phyloP scores from a whole-genome alignment of 768 basidiomycete genomes.

The Scleroderma bovista region DNA sequence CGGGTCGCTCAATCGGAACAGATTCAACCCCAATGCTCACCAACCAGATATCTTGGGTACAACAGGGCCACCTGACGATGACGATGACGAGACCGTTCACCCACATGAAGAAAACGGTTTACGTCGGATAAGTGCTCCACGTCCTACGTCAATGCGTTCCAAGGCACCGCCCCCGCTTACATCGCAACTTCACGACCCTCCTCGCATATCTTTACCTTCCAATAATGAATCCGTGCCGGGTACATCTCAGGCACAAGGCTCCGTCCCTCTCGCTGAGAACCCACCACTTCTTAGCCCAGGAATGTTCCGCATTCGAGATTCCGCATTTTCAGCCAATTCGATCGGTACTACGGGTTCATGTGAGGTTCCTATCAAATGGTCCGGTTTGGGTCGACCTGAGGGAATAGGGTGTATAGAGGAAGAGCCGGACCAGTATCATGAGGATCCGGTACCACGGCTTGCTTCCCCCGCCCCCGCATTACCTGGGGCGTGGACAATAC shows the following conservation, averaged over 20 bases:
- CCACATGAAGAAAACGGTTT: slow-evolving; percentile 13
- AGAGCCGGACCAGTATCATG: slow-evolving; percentile 25
- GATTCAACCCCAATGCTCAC: slow-evolving; percentile 18
- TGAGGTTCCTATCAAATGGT: slow-evolving; percentile 61
- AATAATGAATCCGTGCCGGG: slow-evolving; percentile 10
- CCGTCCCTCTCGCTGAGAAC: slow-evolving; percentile 18
- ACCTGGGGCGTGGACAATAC: slow-evolving; percentile 52
- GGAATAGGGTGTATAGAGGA: slow-evolving; percentile 35
- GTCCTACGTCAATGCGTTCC: slow-evolving; percentile 32
- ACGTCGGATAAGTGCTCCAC: slow-evolving; percentile 22
- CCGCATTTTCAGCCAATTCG: slow-evolving; percentile 49
- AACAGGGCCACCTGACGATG: slow-evolving; percentile 5
- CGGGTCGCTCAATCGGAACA: slow-evolving; percentile 35
- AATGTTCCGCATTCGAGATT: slow-evolving; percentile 56
- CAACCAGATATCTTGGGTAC: slow-evolving; percentile 10
- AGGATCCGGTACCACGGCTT: slow-evolving; percentile 18
- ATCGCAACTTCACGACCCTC: slow-evolving; percentile 25
- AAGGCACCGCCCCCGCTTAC: slow-evolving; percentile 37
- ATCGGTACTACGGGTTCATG: slow-evolving; percentile 38
- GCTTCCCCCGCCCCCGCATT: slow-evolving; percentile 33
- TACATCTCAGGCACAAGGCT: slow-evolving; percentile 16
- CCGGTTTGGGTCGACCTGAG: slow-evolving; percentile 38
- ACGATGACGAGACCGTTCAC: slow-evolving; percentile 13
- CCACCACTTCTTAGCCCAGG: slow-evolving; percentile 46
- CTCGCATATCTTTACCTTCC: slow-evolving; percentile 18